phyloP scores from a whole-genome alignment of 2,329 filamentous ascomycete species.

The Podosphaera aphanis region DNA sequence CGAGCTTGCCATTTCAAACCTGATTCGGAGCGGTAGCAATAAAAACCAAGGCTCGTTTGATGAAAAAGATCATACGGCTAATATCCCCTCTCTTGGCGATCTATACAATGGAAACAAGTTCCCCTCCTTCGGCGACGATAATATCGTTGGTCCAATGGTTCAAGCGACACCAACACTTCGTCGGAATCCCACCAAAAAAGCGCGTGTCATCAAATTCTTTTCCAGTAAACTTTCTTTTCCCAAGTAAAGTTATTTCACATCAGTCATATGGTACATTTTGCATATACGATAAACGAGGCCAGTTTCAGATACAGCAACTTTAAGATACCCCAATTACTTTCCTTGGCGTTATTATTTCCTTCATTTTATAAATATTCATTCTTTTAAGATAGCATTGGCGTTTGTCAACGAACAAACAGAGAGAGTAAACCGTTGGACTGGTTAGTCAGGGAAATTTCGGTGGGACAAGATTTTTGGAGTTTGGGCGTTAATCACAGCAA shows the following conservation, averaged over 20 bases:
- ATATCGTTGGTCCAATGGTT: constrained; percentile 78
- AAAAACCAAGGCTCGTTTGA: constrained; percentile 24
- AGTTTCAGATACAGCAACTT: background rate
- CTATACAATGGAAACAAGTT: constrained; percentile 55
- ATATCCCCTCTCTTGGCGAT: constrained; percentile 45
- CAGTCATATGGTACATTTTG: background rate
- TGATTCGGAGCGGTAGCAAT: constrained; percentile 20
- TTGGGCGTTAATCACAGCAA: no score
- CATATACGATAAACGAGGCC: background rate
- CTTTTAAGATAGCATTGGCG: no score
- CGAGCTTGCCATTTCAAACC: constrained; percentile 35
- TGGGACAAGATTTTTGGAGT: no score
- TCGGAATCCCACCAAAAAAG: constrained; percentile 14
- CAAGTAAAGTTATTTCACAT: background rate
- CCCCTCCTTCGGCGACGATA: constrained; percentile 65
- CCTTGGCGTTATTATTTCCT: background rate
- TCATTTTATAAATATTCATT: background rate
- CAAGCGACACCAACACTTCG: constrained; percentile 14
- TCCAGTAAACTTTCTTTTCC: constrained; percentile 14
- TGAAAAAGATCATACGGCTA: constrained; percentile 22
- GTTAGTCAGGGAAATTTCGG: no score
- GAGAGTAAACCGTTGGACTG: no score
- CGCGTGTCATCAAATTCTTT: constrained; percentile 15
- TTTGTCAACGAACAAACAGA: no score
- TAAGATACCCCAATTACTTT: background rate